Evolutionary conservation across 352 stramenopile genomes (phyloP).

Genomic region (Phytopythium oedochilum): DNA sequence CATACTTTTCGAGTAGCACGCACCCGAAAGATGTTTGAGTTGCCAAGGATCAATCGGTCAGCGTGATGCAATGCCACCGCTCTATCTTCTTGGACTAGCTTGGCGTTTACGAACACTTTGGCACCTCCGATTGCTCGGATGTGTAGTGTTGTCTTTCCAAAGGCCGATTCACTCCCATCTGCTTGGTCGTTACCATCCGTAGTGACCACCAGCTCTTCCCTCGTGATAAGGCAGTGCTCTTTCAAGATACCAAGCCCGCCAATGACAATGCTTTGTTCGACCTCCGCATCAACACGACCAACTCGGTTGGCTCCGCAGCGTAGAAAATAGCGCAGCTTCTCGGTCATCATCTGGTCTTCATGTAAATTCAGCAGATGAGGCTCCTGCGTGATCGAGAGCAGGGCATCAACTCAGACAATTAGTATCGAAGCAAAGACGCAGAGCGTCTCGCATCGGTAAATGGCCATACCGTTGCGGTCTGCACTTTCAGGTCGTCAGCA

Average conservation of each 20-base stretch:
- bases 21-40: slow-evolving; percentile 75
- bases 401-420: no score
- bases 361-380: slow-evolving; percentile 85
- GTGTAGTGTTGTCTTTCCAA: neutral
- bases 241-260: slow-evolving; percentile 75
- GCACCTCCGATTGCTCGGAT: slow-evolving; percentile 18
- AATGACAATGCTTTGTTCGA: slow-evolving; percentile 74
- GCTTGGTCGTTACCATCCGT: neutral
- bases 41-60: slow-evolving; percentile 70
- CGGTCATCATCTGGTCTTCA: slow-evolving; percentile 83
- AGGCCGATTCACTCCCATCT: neutral
- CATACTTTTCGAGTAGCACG: neutral
- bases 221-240: slow-evolving; percentile 56
- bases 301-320: slow-evolving; percentile 49
- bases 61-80: slow-evolving; percentile 41
- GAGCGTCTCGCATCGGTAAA: no score
- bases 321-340: slow-evolving; percentile 82
- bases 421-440: no score
- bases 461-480: slow-evolving; percentile 32
- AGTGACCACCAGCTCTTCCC: neutral
- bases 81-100: slow-evolving; percentile 29
- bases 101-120: slow-evolving; percentile 75
- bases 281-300: slow-evolving; percentile 55
- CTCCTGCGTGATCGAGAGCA: slow-evolving; percentile 24
- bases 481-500: slow-evolving; percentile 49